These are phyloP conservation scores for Botrytis cinerea DNA, from an alignment of 2,329 filamentous ascomycete species.

Conservation along the genomic window DNA sequence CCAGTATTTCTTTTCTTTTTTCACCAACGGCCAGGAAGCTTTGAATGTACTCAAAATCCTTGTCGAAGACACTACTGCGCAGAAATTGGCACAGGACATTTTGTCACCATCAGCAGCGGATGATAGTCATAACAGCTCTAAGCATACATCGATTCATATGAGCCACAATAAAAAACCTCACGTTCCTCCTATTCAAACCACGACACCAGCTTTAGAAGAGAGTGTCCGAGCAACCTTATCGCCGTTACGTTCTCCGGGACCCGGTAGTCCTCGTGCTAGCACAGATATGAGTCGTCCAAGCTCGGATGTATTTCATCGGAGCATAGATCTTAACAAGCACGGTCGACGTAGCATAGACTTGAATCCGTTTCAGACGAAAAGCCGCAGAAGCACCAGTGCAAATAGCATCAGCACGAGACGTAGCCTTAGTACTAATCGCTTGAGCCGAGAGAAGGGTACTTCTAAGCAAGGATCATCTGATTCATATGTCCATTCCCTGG, in stretches of 20 bases:
- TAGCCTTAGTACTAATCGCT: conserved; percentile 52
- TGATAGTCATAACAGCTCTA: conserved; percentile 32
- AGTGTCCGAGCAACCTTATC: conserved; percentile 63
- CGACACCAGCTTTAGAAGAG: conserved; percentile 49
- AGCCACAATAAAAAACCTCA: conserved; percentile 28
- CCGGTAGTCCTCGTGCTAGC: conserved; percentile 55
- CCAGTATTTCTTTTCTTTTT: conserved; percentile 96
- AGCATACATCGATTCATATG: conserved; percentile 33
- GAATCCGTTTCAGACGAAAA: conserved; percentile 47
- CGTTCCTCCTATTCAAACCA: conserved; percentile 33
- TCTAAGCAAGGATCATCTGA: conserved; percentile 66
- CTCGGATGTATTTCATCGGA: conserved; percentile 56
- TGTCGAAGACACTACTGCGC: conserved; percentile 41
- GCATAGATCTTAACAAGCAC: conserved; percentile 48
- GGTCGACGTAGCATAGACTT: conserved; percentile 54
- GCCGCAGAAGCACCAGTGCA: conserved; percentile 64
- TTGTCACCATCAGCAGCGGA: conserved; percentile 31
- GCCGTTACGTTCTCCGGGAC: conserved; percentile 46
- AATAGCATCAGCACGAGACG: conserved; percentile 45
- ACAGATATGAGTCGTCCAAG: conserved; percentile 55
- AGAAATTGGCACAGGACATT: conserved; percentile 40
- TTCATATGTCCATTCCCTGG: conserved; percentile 73
- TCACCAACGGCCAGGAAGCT: conserved; percentile 80
- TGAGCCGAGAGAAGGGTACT: conserved; percentile 52
- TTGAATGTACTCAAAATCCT: conserved; percentile 66